Conservation (phyloP, 345 rosid species). For the Rhodamnia argentea region DNA sequence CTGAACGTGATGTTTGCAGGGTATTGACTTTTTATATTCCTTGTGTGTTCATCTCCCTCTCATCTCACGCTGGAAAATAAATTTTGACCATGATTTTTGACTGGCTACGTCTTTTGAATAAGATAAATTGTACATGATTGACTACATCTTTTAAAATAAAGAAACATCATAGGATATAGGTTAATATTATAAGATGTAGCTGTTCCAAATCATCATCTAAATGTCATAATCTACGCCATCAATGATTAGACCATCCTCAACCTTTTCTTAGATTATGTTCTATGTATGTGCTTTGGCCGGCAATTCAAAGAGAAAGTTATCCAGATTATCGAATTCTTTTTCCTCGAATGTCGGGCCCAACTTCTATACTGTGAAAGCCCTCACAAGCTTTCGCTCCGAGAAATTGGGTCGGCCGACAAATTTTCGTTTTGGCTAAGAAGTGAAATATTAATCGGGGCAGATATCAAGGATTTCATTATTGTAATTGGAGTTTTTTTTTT, state of each 20-base stretch:
- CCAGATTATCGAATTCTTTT: neutral
- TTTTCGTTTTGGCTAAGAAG: neutral
- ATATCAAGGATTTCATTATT: neutral
- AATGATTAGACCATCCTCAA: neutral
- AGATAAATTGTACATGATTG: neutral
- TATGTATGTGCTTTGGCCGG: neutral
- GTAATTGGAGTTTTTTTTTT: neutral
- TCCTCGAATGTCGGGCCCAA: neutral
- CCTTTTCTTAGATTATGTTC: neutral
- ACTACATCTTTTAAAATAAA: neutral
- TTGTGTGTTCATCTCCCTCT: neutral
- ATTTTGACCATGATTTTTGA: neutral
- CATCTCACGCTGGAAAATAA: neutral
- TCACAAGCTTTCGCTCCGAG: no score
- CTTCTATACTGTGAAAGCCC: no score
- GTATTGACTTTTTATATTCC: neutral
- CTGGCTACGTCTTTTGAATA: neutral
- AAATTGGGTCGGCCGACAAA: neutral
- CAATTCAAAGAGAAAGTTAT: neutral
- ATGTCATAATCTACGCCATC: neutral
- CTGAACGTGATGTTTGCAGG: constrained; percentile 45
- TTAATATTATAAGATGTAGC: neutral
- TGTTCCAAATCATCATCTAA: neutral
- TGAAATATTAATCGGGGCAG: neutral
- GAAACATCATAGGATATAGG: neutral